phyloP scores from a whole-genome alignment of 768 basidiomycete species.

The Nevesoporus exiguus region DNA sequence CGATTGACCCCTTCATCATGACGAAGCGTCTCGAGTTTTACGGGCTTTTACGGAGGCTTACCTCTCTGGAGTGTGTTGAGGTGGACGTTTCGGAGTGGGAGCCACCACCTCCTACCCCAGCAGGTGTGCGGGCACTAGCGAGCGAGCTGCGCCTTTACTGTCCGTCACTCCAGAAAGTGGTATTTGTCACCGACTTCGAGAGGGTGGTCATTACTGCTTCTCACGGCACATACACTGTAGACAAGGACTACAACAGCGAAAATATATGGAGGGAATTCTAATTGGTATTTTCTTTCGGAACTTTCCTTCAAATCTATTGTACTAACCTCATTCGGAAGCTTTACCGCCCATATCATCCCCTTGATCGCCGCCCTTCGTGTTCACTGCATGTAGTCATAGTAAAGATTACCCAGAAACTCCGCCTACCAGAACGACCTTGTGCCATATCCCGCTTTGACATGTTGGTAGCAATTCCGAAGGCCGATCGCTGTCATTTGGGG shows the following conservation, averaged over 20 bases:
- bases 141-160: conserved; percentile 61
- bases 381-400: conserved; percentile 18
- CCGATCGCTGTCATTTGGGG: conserved; percentile 4
- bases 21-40: conserved; percentile 60
- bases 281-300: conserved; percentile 13
- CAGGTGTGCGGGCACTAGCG: conserved; percentile 55
- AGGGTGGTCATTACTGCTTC: conserved; percentile 44
- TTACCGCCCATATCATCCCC: conserved; percentile 1
- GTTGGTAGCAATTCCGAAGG: conserved; percentile 1
- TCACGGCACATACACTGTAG: conserved; percentile 29
- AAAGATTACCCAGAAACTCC: conserved; percentile 7
- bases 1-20: conserved; percentile 8
- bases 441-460: neutral
- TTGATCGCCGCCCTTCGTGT: conserved; percentile 16
- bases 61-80: conserved; percentile 51
- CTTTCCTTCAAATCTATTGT: neutral
- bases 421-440: neutral
- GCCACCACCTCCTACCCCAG: conserved; percentile 48
- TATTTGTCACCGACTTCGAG: conserved; percentile 66
- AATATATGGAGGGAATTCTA: conserved; percentile 33
- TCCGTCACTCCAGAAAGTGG: conserved; percentile 45
- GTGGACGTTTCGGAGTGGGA: conserved; percentile 66
- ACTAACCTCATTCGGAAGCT: conserved; percentile 2
- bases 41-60: conserved; percentile 52
- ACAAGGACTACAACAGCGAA: conserved; percentile 26